phyloP scores from a whole-genome alignment of 2,329 filamentous ascomycete genomes.

The Ophiocordyceps polyrhachis-furcata region DNA sequence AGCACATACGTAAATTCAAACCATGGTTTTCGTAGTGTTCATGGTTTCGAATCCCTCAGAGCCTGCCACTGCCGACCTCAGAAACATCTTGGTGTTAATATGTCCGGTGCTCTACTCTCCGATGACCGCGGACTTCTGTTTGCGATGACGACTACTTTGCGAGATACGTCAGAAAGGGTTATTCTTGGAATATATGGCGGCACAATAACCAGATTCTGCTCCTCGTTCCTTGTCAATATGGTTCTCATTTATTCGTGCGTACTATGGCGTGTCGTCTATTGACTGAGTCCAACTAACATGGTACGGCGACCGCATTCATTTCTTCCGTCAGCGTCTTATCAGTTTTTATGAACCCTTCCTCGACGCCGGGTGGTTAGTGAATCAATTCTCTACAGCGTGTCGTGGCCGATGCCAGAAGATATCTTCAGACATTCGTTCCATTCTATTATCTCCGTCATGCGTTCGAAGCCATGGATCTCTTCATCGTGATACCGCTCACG shows the following conservation, averaged over 20 bases:
- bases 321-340: neutral
- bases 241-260: constrained; percentile 18
- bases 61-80: too few relatives aligned
- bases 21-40: too few relatives aligned
- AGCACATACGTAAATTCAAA: too few relatives aligned
- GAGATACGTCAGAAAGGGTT: constrained; percentile 19
- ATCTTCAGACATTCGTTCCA: constrained; percentile 9
- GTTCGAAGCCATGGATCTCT: constrained; percentile 13
- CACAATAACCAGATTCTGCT: constrained; percentile 16
- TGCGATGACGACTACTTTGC: constrained; percentile 16
- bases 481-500: constrained; percentile 15
- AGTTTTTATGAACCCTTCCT: neutral
- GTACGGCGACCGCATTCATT: constrained; percentile 5
- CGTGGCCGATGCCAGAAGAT: constrained; percentile 1
- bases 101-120: neutral
- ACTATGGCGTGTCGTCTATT: constrained; percentile 1
- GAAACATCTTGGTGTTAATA: neutral
- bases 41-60: too few relatives aligned
- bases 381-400: constrained; percentile 1
- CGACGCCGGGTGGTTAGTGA: neutral
- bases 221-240: constrained; percentile 19
- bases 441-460: constrained; percentile 14
- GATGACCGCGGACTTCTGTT: constrained; percentile 18
- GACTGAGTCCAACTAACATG: neutral
- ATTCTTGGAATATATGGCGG: constrained; percentile 20